Evolutionary conservation across 1,284 basidiomycete species (phyloP), one percentile per base, ranked within the genome.

Genomic region (Exsudoporus floridanus): DNA sequence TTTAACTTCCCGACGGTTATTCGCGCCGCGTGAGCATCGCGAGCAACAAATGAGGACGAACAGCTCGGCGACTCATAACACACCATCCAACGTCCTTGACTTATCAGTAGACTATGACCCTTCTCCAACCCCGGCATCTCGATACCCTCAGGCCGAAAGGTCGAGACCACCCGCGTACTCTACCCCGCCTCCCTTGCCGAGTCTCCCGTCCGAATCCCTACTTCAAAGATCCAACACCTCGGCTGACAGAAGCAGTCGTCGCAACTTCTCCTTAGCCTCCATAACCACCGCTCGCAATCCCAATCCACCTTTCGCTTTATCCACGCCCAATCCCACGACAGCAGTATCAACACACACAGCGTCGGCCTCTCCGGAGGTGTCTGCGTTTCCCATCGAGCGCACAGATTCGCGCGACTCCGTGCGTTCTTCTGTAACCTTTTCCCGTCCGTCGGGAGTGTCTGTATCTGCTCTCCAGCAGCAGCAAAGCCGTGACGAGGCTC

Each of bases 271-370:
- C 4, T 60, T 69, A 9, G 67, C 72, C 36, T 81, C 83, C 6
- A 77, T 73, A 41, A 64, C 74, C 10, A 88, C 84, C 12, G 66
- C 83, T 41, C 81, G 84, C 37, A 78, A 73, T 14, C 67, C 65
- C 56, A 60, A 73, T 62, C 67, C 77, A 33, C 59, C 73, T 37
- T 73, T 79, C 57, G 70, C 72, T 3, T 47, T 84, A 39, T 76
- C 81, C 12, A 79, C 79, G 0, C 76, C 82, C 0, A 79, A 77
- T 54, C 74, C 85, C 1, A 89, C 87, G 28, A 89, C 84, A 23
- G 85, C 85, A 5, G 54, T 89, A n/a, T 86, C 86, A 1, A 66
- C 80, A 0, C 80, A 83, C 53, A 87, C 82, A 0, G 83, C 82
- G 3, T 80, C 80, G 1, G 77, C 75, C 38, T 73, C 75, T 7